Percentiles rank a stretch among this genome's conserved stretches.
These are phyloP conservation scores for Aphanoascus verrucosus DNA, from an alignment of 2,329 filamentous ascomycete species.

Conservation along the genomic window DNA sequence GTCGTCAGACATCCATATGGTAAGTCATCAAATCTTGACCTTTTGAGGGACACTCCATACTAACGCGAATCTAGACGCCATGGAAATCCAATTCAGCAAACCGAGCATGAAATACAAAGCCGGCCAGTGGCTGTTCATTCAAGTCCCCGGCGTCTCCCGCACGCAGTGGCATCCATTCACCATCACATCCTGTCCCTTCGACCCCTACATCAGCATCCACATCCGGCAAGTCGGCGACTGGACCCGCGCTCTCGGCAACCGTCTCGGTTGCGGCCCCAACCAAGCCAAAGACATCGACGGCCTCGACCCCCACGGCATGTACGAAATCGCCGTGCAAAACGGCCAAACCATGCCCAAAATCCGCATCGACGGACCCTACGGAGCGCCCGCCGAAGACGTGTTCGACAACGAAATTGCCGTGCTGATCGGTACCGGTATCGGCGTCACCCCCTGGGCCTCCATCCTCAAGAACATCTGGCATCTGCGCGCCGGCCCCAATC, in stretches of 20 bases:
- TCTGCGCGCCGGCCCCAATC: constrained; percentile 77
- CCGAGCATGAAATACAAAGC: constrained; percentile 97
- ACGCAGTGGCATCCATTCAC: constrained; percentile 99
- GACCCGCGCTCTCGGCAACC: constrained; percentile 83
- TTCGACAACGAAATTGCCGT: constrained; percentile 81
- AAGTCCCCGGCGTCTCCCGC: constrained; percentile 75
- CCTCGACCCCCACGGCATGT: constrained; percentile 90
- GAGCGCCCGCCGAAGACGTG: constrained; percentile 92
- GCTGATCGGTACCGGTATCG: constrained; percentile 72
- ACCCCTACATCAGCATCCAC: constrained; percentile 88
- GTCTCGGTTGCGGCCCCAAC: constrained; percentile 78
- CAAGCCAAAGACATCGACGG: constrained; percentile 84
- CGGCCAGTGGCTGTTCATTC: constrained; percentile 95
- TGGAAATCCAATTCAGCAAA: constrained; percentile 95
- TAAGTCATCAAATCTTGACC: constrained; percentile 38
- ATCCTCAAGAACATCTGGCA: constrained; percentile 98
- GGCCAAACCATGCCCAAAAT: constrained; percentile 84
- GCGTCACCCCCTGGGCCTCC: constrained; percentile 75
- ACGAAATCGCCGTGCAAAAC: constrained; percentile 89
- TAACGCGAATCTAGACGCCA: constrained; percentile 53
- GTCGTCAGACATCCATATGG: constrained; percentile 93
- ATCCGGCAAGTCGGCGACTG: constrained; percentile 96
- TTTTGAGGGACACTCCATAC: constrained; percentile 2
- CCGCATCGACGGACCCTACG: constrained; percentile 89
- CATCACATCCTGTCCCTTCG: constrained; percentile 94